Evolutionary conservation across 345 rosid species (phyloP).

Genomic region (Pistacia atlantica): DNA sequence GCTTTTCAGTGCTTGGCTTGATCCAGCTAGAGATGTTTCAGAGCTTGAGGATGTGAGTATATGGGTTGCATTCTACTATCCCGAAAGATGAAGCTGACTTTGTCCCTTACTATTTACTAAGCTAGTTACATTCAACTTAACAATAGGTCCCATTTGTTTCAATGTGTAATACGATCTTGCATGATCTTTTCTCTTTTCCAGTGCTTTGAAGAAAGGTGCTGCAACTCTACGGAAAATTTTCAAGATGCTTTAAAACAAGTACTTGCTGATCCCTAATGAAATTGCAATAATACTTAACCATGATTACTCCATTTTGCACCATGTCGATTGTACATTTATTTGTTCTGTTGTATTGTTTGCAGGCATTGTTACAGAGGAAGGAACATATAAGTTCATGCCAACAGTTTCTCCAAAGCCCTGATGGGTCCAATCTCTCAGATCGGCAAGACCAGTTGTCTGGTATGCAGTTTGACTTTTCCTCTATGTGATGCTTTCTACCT

Average conservation of each 20-base stretch:
- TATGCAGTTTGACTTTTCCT: slow-evolving; percentile 7
- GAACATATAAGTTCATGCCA: slow-evolving; percentile 14
- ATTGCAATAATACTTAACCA: not conserved
- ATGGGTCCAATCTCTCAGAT: slow-evolving; percentile 5
- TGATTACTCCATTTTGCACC: not conserved
- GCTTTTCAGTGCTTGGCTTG: slow-evolving; percentile 30
- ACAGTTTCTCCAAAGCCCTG: slow-evolving; percentile 11
- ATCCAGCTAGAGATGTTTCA: slow-evolving; percentile 28
- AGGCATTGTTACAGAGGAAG: slow-evolving; percentile 20
- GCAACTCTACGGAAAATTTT: slow-evolving; percentile 17
- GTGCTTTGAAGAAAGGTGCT: slow-evolving; percentile 31
- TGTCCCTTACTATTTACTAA: not conserved
- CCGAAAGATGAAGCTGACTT: not conserved
- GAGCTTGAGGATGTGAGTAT: slow-evolving; percentile 27
- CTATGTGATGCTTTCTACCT: not conserved
- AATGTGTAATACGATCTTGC: not conserved
- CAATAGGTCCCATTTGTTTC: not conserved
- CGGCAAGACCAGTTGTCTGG: slow-evolving; percentile 23
- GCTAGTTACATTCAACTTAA: not conserved
- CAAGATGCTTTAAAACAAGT: slow-evolving; percentile 26
- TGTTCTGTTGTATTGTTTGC: not conserved
- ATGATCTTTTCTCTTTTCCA: not conserved
- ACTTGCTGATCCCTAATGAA: not conserved
- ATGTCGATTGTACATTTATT: not conserved
- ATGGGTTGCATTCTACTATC: not conserved